Evolutionary conservation across 768 basidiomycete species (phyloP).

Genomic region (Cystobasidium ongulense): DNA sequence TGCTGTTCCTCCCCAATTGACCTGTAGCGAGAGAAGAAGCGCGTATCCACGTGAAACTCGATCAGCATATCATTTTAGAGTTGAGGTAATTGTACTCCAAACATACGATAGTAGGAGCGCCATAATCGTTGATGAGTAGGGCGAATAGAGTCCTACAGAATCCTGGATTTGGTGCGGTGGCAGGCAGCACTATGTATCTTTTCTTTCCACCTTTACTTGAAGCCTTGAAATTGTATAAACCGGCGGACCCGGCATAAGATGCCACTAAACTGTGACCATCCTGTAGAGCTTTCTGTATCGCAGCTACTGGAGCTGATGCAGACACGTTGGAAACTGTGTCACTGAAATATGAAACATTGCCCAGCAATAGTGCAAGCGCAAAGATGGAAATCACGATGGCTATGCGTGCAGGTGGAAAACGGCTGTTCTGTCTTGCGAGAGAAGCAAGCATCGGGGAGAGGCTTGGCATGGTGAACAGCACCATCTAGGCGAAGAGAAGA

Average conservation of each 20-base stretch:
- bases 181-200: background rate
- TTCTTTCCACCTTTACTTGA: background rate
- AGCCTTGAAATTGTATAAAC: background rate
- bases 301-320: background rate
- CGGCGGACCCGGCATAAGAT: background rate
- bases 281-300: background rate
- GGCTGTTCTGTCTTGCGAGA: background rate
- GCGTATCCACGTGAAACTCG: background rate
- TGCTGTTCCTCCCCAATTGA: conserved; percentile 15
- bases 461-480: background rate
- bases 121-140: conserved; percentile 12
- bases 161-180: background rate
- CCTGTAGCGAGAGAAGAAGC: background rate
- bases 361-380: background rate
- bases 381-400: background rate
- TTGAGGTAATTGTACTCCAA: too few species aligned
- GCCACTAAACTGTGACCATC: background rate
- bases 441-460: background rate
- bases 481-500: background rate
- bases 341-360: background rate
- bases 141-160: conserved; percentile 13
- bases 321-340: background rate
- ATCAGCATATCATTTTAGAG: background rate
- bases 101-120: conserved; percentile 13
- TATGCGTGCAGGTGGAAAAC: background rate